Conservation (phyloP, 495 filamentous ascomycete species). For the Recurvomyces mirabilis region DNA sequence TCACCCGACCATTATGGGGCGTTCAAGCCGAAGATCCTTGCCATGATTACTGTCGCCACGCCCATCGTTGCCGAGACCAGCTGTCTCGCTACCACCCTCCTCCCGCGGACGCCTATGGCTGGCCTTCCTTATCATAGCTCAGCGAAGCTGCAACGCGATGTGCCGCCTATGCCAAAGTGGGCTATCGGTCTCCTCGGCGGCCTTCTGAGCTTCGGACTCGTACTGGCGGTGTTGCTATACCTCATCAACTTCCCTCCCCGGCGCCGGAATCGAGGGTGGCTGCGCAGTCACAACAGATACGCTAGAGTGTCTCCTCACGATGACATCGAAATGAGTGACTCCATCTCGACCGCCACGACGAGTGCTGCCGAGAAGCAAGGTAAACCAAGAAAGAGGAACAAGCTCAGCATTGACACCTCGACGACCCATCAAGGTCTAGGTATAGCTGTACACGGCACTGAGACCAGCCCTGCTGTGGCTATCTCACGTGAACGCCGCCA, state of each 20-base stretch:
- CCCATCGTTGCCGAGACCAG: too few relatives aligned
- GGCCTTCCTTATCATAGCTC: too few relatives aligned
- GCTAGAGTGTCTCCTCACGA: neutral
- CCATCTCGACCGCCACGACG: neutral
- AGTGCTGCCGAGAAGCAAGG: neutral
- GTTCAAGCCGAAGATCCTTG: too few relatives aligned
- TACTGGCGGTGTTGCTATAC: constrained; percentile 3
- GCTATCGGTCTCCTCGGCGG: constrained; percentile 4
- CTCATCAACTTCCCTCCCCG: constrained; percentile 9
- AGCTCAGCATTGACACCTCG: constrained; percentile 7
- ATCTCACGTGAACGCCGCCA: neutral
- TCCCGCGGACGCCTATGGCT: too few relatives aligned
- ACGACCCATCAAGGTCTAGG: constrained; percentile 3
- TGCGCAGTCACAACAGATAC: neutral
- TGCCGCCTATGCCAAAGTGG: constrained; percentile 8
- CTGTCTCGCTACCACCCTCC: too few relatives aligned
- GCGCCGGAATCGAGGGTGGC: neutral
- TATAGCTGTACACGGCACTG: constrained; percentile 2
- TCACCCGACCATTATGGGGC: too few relatives aligned
- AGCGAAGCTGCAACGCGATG: neutral
- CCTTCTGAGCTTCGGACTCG: constrained; percentile 3
- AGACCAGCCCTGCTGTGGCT: too few relatives aligned
- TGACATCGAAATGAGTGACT: neutral
- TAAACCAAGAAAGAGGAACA: neutral
- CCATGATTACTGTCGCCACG: too few relatives aligned